Conservation (phyloP, 78 protist species). For the Salpingoeca rosetta region DNA sequence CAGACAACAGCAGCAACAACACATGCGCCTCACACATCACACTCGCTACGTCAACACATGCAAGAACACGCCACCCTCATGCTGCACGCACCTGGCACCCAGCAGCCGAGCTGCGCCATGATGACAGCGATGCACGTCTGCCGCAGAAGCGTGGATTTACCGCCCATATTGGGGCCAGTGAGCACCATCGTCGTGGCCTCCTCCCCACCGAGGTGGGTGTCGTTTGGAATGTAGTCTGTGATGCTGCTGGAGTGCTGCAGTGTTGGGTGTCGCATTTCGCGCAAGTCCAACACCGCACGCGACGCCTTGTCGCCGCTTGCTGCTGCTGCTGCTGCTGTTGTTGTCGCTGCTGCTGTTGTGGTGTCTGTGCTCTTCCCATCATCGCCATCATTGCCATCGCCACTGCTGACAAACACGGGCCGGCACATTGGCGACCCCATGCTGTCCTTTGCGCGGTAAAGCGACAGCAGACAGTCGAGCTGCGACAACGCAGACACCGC, state of each 20-base stretch:
- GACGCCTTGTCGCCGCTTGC: no score
- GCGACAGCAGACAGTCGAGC: slow-evolving; percentile 14
- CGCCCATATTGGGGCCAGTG: slow-evolving; percentile 98
- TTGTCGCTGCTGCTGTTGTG: no score
- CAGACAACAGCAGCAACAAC: no score
- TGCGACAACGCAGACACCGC: neutral
- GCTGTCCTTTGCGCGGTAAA: neutral
- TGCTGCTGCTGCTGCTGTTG: no score
- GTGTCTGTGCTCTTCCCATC: no score
- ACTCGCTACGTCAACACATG: no score
- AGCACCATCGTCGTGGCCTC: slow-evolving; percentile 44
- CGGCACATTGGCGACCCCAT: no score
- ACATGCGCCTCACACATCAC: no score
- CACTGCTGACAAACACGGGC: neutral
- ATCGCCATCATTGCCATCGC: neutral
- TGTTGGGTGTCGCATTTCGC: no score
- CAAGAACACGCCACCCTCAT: no score
- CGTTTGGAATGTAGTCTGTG: slow-evolving; percentile 10
- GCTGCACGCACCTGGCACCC: slow-evolving; percentile 85
- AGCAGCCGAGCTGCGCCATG: slow-evolving; percentile 94
- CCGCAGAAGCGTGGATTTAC: slow-evolving; percentile 88
- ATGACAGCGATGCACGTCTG: slow-evolving; percentile 68
- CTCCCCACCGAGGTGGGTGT: neutral
- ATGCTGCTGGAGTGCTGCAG: neutral
- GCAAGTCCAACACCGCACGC: neutral